Evolutionary conservation across 2,329 filamentous ascomycete genomes (phyloP).

Genomic region (Botrytis tulipae): DNA sequence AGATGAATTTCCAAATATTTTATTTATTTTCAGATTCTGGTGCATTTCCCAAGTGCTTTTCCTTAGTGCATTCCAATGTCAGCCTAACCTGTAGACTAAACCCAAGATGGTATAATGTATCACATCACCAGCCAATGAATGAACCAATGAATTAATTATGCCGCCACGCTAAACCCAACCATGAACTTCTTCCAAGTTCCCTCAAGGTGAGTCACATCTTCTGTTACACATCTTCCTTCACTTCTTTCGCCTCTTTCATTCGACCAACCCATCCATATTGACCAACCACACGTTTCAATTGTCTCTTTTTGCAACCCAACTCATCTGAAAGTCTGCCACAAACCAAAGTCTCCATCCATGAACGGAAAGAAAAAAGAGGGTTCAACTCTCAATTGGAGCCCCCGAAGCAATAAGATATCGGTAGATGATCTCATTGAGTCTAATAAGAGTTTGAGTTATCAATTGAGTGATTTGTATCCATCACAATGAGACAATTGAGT

Average conservation of each 20-base stretch:
- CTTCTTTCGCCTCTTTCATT: conserved; percentile 15
- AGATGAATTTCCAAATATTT: neutral
- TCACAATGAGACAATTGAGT: neutral
- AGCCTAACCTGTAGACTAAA: neutral
- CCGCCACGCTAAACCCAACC: conserved; percentile 4
- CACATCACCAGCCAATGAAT: neutral
- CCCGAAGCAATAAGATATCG: neutral
- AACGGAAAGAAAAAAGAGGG: neutral
- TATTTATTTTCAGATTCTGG: neutral
- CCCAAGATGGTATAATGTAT: conserved; percentile 12
- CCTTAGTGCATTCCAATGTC: neutral
- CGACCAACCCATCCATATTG: conserved; percentile 13
- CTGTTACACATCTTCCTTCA: conserved; percentile 4
- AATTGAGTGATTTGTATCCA: neutral
- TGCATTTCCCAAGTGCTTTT: neutral
- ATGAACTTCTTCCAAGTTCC: neutral
- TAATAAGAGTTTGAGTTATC: neutral
- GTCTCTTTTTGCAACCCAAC: conserved; percentile 9
- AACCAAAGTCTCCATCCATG: neutral
- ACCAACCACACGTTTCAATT: conserved; percentile 18
- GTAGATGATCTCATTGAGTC: neutral
- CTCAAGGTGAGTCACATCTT: conserved; percentile 15
- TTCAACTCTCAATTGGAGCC: neutral
- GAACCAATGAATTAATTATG: neutral
- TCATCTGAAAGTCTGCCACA: neutral